Evolutionary conservation across 495 filamentous ascomycete species (phyloP).

Genomic region (Ramalina intermedia): DNA sequence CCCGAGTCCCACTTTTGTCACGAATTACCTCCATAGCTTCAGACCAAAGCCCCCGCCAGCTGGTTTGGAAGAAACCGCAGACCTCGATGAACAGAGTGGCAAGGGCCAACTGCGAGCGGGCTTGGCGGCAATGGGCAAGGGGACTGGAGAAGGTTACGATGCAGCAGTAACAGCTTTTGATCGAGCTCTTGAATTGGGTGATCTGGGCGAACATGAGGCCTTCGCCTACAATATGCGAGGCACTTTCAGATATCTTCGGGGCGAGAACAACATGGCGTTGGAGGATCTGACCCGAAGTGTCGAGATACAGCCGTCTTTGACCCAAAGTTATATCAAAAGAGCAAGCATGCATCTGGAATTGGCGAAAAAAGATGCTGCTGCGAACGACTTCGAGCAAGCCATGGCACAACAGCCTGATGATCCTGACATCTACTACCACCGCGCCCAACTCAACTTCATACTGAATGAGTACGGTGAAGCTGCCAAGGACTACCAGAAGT

Average conservation of each 20-base stretch:
- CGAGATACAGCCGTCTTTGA: conserved; percentile 70
- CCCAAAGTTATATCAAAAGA: conserved; percentile 96
- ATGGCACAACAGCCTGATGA: conserved; percentile 75
- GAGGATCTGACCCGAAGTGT: conserved; percentile 80
- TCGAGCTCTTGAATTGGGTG: conserved; percentile 66
- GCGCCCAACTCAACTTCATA: conserved; percentile 97
- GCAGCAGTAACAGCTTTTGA: conserved; percentile 76
- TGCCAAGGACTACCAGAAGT: conserved; percentile 97
- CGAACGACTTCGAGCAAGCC: conserved; percentile 75
- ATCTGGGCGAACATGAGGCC: conserved; percentile 66
- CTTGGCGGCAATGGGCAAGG: conserved; percentile 62
- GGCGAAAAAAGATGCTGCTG: conserved; percentile 72
- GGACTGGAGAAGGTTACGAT: conserved; percentile 79
- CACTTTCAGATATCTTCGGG: conserved; percentile 84
- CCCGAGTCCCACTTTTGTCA: conserved; percentile 88
- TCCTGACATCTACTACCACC: conserved; percentile 98
- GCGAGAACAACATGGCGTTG: conserved; percentile 70
- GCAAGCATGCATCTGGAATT: conserved; percentile 96
- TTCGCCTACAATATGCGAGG: conserved; percentile 91
- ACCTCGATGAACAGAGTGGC: conserved; percentile 64
- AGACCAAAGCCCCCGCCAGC: conserved; percentile 60
- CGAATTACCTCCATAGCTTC: conserved; percentile 98
- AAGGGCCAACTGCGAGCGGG: conserved; percentile 75
- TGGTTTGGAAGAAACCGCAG: conserved; percentile 66
- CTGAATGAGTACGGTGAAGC: conserved; percentile 83